Evolutionary conservation across 805 yeast species (phyloP), one percentile per base, ranked within the genome.

Genomic region (Metschnikowia noctiluminum): DNA sequence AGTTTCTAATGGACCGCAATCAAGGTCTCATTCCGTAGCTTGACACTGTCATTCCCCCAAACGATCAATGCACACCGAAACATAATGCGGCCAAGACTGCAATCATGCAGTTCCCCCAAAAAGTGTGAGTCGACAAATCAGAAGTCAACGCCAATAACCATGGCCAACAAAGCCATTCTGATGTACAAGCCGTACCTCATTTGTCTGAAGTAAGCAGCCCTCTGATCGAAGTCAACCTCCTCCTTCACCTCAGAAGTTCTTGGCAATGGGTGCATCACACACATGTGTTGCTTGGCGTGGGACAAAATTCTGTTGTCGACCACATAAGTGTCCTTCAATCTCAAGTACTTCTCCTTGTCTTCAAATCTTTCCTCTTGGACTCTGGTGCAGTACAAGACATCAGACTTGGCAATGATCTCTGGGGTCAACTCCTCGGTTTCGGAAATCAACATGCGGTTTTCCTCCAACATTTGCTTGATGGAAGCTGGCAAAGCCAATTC

Each of bases 191-290:
- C 99, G 67, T 94, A 92, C 71, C 96, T 87, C 99, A 94, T 94
- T 78, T 94, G 98, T 82, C 99, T 87, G 80, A 94, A 94, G 77
- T 94, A 94, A 51, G 99, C 98, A 57, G 99, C 98, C 71, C 99
- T 87, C 71, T 92, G 97, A 73, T 94, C 99, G 65, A 92, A 94
- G 70, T 94, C 99, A 63, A 94, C 98, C 76, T 94, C 99, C 74
- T 91, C 98, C 64, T 87, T 87, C 61, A 94, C 92, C 75, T 94
- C 99, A 62, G 83, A 86, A 57, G 89, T 91, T 72, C 99, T 87
- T 67, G 99, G 99, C 62, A 94, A 81, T 68, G 99, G 99, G 69
- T 94, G 99, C 96, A 94, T 86, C 56, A 94, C 87, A 70, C 97
- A 89, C 98, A 94, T 94, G 73, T 94, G 97, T 69, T 89, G 90